phyloP scores from a whole-genome alignment of 179 eudicot species.

The Camellia oleifera region DNA sequence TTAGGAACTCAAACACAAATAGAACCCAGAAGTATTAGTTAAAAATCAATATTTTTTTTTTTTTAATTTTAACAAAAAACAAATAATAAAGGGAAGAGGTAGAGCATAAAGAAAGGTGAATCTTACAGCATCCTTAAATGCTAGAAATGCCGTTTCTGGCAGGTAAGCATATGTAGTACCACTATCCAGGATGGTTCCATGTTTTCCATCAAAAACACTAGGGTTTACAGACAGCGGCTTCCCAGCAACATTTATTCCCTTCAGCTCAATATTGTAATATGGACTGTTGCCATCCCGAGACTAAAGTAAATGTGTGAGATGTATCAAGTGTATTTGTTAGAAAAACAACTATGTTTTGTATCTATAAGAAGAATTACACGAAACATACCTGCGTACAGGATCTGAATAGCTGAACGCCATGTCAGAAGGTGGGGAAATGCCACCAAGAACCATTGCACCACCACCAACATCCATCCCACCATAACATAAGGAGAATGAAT shows the following conservation, averaged over 20 bases:
- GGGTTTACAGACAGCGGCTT: constrained; percentile 57
- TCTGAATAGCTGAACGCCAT: constrained; percentile 82
- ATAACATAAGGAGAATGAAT: constrained; percentile 92
- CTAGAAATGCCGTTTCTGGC: constrained; percentile 79
- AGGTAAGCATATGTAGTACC: constrained; percentile 95
- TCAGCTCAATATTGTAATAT: constrained; percentile 95
- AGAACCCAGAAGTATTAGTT: not conserved
- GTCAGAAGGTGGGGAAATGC: constrained; percentile 59
- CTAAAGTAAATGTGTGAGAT: constrained; percentile 98
- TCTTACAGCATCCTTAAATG: constrained; percentile 83
- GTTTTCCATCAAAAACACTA: constrained; percentile 78
- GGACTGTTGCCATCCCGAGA: constrained; percentile 98
- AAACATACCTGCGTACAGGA: constrained; percentile 82
- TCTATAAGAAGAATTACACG: constrained; percentile 22
- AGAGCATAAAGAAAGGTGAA: constrained; percentile 10
- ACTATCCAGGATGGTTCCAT: constrained; percentile 90
- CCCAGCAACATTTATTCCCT: constrained; percentile 89
- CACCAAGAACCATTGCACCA: constrained; percentile 98
- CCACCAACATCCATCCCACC: constrained; percentile 97
- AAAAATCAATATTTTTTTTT: not conserved
- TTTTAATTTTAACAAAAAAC: not conserved
- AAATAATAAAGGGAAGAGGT: not conserved
- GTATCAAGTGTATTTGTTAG: constrained; percentile 54
- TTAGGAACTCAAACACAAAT: not conserved
- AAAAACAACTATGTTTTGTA: constrained; percentile 24